Base-by-base conservation (phyloP, 2,329 filamentous ascomycete genomes). In the Colletotrichum somersetense region DNA sequence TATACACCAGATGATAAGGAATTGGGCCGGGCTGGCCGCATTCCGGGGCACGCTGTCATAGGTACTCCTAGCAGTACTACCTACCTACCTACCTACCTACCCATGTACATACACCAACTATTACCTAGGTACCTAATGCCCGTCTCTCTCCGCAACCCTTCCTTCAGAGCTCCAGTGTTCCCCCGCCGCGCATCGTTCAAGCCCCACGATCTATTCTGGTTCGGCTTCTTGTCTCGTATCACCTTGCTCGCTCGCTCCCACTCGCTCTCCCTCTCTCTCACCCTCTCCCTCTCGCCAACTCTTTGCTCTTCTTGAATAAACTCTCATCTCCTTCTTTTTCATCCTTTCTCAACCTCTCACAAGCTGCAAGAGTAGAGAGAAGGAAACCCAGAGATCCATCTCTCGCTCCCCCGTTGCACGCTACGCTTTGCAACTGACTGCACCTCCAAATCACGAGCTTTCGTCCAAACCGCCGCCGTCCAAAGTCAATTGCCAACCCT, bases 401-500 rank as follows among this genome's bases (percentile, higher is more conserved):
- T 50, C 40, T 8, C 30, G n/a, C 26, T 58, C 40, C 56, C 62
- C 57, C 53, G 42, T 53, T 26, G 48, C 44, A 58, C 57, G 33
- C 50, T 46, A 16, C 62, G 20, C 50, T 46, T 35, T 46, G 18
- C 62, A 18, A 48, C 35, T 40, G 58, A 48, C 35, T 40, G 58
- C 52, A 56, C 26, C 56, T 18, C n/a, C 26, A 44, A 55, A 71
- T 35, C 55, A 52, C 33, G 52, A 44, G 52, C 59, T 35, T 69
- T 69, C 69, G 40, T 72, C 69, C 69, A 55, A 72, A 59, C 59
- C 59, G n/a, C 23, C 69, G 33, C 55, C 53, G 59, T 61, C 46
- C 59, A 72, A 72, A 72, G 69, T 72, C 69, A 72, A 72, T 72
- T 69, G 44, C 55, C 55, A 55, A 46, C 65, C 61, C 38, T 11